Evolutionary conservation across 1,284 basidiomycete genomes (phyloP), one percentile per base, ranked within the genome.

Genomic region (Coniferiporia sulphurascens): DNA sequence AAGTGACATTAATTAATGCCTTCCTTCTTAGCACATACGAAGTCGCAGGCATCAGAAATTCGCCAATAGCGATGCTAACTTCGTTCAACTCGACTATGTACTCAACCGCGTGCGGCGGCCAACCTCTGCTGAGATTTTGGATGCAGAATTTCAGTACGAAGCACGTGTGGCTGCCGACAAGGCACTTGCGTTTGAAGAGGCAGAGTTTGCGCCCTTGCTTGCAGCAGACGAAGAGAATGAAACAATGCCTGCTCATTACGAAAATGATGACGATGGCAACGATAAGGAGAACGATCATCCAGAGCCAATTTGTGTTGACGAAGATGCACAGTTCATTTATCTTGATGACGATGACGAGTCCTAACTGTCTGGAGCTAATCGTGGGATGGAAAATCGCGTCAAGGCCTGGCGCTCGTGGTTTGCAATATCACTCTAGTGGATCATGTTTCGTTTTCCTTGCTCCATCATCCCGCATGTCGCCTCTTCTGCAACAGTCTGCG

Each of bases 41-140:
- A 81, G 86, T 10, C 82, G 82, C 55, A 90, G 81, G 67, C 97
- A 99, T 71, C 85, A 87, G 60, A 89, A 89, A 65, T 99, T 95
- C 72, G 95, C 97, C 0, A 74, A 74, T 41, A 86, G 95, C 68
- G 81, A 86, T 59, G 77, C 79, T 38, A 93, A 98, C 74, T 99
- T 96, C 72, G 71, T 78, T 34, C 83, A 87, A 60, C 81, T 99
- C 35, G 96, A 99, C 73, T 77, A 75, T 45, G 81, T 97, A 38
- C 82, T 99, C 35, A 74, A 76, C 52, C 83, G 87, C 22, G 85
- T 98, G 17, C 80, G 80, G 62, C 86, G 94, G 34, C 82, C 81
- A 54, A 84, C 83, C 19, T 69, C 76, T 45, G 68, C 75, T 52
- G 80, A 86, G 61, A 73, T 78, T 32, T 55, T 46, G 35, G 27